These are phyloP conservation scores for Penicillium sclerotigenum DNA, from an alignment of 2,329 filamentous ascomycete species.

Conservation along the genomic window DNA sequence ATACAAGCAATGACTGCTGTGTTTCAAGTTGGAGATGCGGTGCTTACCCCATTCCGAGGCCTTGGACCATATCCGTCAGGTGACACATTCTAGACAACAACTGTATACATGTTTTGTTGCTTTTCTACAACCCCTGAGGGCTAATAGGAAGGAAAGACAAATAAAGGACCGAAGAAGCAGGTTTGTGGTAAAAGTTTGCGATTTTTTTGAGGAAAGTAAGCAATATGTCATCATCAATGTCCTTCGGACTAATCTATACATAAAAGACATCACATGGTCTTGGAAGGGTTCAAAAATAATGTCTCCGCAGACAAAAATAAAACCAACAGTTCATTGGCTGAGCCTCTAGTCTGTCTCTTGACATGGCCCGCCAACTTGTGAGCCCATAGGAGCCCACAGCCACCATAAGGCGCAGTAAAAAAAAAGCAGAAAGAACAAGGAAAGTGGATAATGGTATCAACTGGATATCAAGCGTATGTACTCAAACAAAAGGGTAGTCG, in stretches of 20 bases:
- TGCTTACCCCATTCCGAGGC: conserved; percentile 4
- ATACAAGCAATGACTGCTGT: background rate
- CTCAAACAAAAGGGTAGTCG: conserved; percentile 15
- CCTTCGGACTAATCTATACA: conserved; percentile 19
- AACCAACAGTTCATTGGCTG: background rate
- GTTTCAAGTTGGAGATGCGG: conserved; percentile 1
- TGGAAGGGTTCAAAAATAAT: background rate
- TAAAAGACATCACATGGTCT: conserved; percentile 3
- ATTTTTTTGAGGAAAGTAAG: background rate
- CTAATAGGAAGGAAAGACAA: background rate
- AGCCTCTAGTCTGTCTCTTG: conserved; percentile 1
- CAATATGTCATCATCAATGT: conserved; percentile 12
- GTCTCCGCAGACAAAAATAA: background rate
- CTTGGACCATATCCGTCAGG: conserved; percentile 6
- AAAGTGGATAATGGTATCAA: conserved; percentile 15
- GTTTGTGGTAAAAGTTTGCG: background rate
- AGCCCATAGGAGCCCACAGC: background rate
- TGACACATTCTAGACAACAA: background rate
- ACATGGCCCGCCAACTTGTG: background rate
- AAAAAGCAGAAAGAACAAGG: background rate
- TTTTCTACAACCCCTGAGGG: background rate
- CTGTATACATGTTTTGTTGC: background rate
- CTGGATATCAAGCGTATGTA: conserved; percentile 27
- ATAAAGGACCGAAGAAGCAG: background rate
- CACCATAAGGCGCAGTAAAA: background rate